Evolutionary conservation across 1,284 basidiomycete species (phyloP).

Genomic region (Abortiporus biennis): DNA sequence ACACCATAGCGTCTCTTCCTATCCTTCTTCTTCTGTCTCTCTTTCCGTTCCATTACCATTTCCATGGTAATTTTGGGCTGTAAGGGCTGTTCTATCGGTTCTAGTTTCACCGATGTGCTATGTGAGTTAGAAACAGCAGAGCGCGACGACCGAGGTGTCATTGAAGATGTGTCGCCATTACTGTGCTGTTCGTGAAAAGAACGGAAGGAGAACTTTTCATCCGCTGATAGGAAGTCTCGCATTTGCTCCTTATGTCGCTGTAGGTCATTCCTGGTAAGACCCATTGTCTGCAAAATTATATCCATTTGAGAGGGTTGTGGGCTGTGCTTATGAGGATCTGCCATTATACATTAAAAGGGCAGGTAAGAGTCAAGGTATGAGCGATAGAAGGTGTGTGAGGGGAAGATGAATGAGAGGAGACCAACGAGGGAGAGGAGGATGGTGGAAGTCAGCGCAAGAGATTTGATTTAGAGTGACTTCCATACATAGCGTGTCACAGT

Average conservation of each 20-base stretch:
- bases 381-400: conserved; percentile 3
- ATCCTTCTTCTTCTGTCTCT: conserved; percentile 43
- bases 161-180: background rate
- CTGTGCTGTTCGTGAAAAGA: conserved; percentile 6
- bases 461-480: too few species aligned
- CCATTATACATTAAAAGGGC: conserved; percentile 13
- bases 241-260: conserved; percentile 61
- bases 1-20: conserved; percentile 29
- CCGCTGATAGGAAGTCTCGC: conserved; percentile 62
- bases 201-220: conserved; percentile 23
- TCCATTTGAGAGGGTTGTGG: conserved; percentile 48
- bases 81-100: conserved; percentile 41
- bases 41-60: conserved; percentile 62
- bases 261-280: conserved; percentile 67
- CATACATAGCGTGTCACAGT: too few species aligned
- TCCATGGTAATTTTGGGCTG: conserved; percentile 67
- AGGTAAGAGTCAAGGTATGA: background rate
- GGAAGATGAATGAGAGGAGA: conserved; percentile 5
- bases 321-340: conserved; percentile 8
- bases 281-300: conserved; percentile 56
- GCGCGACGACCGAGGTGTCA: too few species aligned
- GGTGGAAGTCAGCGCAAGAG: too few species aligned
- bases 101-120: conserved; percentile 55
- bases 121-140: background rate
- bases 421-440: conserved; percentile 1